Evolutionary conservation across 2,329 filamentous ascomycete species (phyloP).

Genomic region (Cyclaneusma minus): DNA sequence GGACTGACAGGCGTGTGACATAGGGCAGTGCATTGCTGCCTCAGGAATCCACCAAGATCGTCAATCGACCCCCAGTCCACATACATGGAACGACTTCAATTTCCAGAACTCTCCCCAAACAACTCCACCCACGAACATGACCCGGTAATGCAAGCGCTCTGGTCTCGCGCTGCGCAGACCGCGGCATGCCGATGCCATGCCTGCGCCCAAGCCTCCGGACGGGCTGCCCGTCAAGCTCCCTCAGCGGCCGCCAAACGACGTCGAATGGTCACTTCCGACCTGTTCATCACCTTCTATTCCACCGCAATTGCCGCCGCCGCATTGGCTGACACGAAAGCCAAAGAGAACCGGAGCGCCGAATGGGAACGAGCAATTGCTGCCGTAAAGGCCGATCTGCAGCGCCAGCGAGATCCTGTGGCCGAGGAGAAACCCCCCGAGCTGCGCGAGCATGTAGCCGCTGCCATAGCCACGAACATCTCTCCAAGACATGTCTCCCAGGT

Average conservation of each 20-base stretch:
- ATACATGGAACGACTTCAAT: no score
- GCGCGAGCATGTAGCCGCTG: no score
- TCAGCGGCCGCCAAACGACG: constrained; percentile 33
- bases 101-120: no score
- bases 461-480: no score
- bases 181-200: constrained; percentile 45
- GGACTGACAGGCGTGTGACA: no score
- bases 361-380: constrained; percentile 46
- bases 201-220: constrained; percentile 34
- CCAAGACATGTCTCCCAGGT: no score
- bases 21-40: no score
- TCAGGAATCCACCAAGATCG: no score
- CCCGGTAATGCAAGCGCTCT: constrained; percentile 55
- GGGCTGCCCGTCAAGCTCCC: constrained; percentile 23
- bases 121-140: no score
- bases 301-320: constrained; percentile 50
- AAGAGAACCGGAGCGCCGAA: constrained; percentile 39
- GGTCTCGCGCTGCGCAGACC: constrained; percentile 50
- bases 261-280: constrained; percentile 32
- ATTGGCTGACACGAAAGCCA: constrained; percentile 42
- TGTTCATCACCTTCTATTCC: constrained; percentile 53
- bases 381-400: constrained; percentile 25
- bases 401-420: no score
- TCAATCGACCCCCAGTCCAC: no score
- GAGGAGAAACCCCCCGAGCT: no score